phyloP scores from a whole-genome alignment of 495 filamentous ascomycete genomes.

The Tuber magnatum region DNA sequence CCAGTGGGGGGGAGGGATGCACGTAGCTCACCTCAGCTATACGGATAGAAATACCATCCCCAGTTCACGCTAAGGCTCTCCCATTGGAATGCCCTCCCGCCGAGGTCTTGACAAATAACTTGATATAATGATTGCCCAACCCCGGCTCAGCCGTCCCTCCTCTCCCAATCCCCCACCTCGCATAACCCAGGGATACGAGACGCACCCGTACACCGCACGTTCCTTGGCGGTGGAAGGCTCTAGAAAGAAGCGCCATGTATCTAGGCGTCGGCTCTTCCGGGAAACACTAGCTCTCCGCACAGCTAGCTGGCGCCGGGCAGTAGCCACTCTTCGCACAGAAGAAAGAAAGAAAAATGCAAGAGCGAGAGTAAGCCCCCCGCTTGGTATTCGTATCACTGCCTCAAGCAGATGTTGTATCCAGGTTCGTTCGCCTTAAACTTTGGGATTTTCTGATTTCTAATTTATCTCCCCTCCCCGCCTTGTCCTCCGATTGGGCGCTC shows the following conservation, averaged over 20 bases:
- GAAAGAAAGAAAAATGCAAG: neutral
- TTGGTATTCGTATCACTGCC: neutral
- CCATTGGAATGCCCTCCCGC: neutral
- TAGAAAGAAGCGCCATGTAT: neutral
- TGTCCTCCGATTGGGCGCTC: neutral
- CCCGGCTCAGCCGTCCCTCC: neutral
- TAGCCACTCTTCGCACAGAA: neutral
- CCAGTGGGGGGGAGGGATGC: neutral
- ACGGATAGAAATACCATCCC: neutral
- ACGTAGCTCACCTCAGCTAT: neutral
- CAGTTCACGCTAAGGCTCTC: neutral
- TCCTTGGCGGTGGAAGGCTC: neutral
- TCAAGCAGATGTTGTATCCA: neutral
- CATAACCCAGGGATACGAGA: neutral
- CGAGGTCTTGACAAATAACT: neutral
- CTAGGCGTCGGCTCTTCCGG: neutral
- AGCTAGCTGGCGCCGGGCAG: neutral
- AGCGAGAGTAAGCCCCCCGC: neutral
- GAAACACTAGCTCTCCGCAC: neutral
- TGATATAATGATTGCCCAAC: neutral
- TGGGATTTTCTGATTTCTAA: neutral
- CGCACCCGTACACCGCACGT: neutral
- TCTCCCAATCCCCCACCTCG: neutral
- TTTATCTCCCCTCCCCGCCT: neutral
- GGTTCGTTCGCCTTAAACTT: neutral